phyloP scores from a whole-genome alignment of 768 basidiomycete genomes.

The Suillus subalutaceus region DNA sequence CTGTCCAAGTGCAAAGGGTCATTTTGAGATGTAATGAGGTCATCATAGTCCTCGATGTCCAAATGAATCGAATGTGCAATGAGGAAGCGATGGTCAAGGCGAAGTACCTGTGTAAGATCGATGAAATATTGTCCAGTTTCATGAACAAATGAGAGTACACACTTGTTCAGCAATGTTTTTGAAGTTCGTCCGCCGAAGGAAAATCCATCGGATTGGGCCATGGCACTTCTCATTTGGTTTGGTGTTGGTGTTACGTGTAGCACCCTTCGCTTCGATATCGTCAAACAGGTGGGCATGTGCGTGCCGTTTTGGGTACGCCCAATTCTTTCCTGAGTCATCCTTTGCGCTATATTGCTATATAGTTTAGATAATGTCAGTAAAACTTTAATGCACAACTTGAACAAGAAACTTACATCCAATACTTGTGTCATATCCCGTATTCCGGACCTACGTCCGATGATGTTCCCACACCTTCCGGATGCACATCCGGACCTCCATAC shows the following conservation, averaged over 20 bases:
- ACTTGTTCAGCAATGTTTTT: slow-evolving; percentile 38
- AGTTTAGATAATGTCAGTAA: no score
- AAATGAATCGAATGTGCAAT: neutral
- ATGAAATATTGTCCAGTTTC: neutral
- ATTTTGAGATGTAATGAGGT: neutral
- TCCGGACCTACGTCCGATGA: no score
- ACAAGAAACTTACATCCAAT: no score
- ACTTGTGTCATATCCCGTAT: no score
- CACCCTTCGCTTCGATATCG: slow-evolving; percentile 36
- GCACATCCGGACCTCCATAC: no score
- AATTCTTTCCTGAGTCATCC: no score
- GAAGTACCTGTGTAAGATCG: slow-evolving; percentile 1
- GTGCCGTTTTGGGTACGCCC: no score
- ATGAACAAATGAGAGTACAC: neutral
- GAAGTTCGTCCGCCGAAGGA: slow-evolving; percentile 35
- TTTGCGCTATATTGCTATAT: no score
- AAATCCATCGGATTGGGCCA: slow-evolving; percentile 26
- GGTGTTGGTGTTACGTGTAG: slow-evolving; percentile 32
- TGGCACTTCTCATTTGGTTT: slow-evolving; percentile 37
- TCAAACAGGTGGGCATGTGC: no score
- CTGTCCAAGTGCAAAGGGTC: neutral
- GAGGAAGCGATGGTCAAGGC: slow-evolving; percentile 37
- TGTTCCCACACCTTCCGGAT: no score
- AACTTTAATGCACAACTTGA: no score
- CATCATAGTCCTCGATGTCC: slow-evolving; percentile 1